Conservation (phyloP, 148 eudicot genomes). For the Silene conica region DNA sequence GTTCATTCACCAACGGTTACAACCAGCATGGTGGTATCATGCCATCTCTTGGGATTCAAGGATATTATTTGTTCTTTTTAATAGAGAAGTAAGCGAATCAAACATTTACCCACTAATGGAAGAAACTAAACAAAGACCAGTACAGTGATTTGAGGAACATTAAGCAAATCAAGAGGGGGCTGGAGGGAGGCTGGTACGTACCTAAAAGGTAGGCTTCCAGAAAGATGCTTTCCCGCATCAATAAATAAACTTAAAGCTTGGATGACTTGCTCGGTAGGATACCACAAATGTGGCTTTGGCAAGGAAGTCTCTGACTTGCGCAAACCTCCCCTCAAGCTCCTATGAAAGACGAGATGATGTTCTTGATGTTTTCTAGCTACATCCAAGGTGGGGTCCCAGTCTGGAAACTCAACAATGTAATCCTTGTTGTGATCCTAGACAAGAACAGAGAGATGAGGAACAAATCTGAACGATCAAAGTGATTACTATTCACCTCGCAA, state of each 20-base stretch:
- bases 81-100: background rate
- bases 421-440: slow-evolving; percentile 88
- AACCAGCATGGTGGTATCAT: background rate
- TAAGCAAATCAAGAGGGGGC: background rate
- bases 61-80: background rate
- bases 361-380: slow-evolving; percentile 22
- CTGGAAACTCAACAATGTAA: slow-evolving; percentile 86
- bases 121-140: background rate
- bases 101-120: background rate
- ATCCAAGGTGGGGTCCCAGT: slow-evolving; percentile 71
- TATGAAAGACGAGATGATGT: slow-evolving; percentile 21
- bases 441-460: slow-evolving; percentile 12
- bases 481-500: background rate
- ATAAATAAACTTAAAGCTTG: slow-evolving; percentile 72
- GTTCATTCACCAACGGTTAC: background rate
- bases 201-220: slow-evolving; percentile 83
- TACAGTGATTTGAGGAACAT: background rate
- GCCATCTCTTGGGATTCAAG: background rate
- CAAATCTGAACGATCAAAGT: background rate
- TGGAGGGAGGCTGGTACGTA: slow-evolving; percentile 16
- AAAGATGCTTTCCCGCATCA: slow-evolving; percentile 54
- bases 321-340: slow-evolving; percentile 45
- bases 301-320: slow-evolving; percentile 43
- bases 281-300: slow-evolving; percentile 87
- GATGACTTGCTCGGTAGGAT: slow-evolving; percentile 57